Conservation (phyloP, 2,329 filamentous ascomycete species). For the Elsinoe arachidis region DNA sequence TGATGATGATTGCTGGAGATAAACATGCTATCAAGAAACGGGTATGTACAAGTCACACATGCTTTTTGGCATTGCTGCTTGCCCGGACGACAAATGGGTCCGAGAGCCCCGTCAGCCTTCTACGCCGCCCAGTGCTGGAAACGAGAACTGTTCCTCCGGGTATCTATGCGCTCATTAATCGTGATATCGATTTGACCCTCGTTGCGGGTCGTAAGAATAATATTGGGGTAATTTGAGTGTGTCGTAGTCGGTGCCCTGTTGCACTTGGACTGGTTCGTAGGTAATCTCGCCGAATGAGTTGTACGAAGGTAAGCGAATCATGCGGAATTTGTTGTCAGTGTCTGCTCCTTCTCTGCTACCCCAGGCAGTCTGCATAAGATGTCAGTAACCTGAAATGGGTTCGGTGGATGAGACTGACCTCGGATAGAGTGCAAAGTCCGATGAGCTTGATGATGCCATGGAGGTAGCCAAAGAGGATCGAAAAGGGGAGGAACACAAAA, state of each 20-base stretch:
- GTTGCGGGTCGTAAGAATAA: conserved; percentile 6
- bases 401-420: conserved; percentile 47
- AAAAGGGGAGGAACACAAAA: conserved; percentile 70
- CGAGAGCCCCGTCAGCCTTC: conserved; percentile 1
- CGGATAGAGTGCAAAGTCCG: conserved; percentile 61
- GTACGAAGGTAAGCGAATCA: conserved; percentile 39
- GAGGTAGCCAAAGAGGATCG: conserved; percentile 83
- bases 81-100: not conserved
- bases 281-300: not conserved
- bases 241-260: conserved; percentile 17
- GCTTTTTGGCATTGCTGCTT: conserved; percentile 10
- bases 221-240: conserved; percentile 10
- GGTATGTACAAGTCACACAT: conserved; percentile 11
- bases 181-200: conserved; percentile 1
- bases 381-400: conserved; percentile 10
- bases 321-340: conserved; percentile 65
- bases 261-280: not conserved
- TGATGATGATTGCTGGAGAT: not conserved
- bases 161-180: conserved; percentile 13
- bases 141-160: conserved; percentile 8
- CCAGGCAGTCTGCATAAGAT: conserved; percentile 68
- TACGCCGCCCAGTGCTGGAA: conserved; percentile 7
- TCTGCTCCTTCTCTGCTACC: conserved; percentile 89
- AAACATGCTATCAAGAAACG: not conserved
- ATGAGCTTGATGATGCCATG: conserved; percentile 90